Evolutionary conservation across 768 basidiomycete species (phyloP).

Genomic region (Collybia sp.): DNA sequence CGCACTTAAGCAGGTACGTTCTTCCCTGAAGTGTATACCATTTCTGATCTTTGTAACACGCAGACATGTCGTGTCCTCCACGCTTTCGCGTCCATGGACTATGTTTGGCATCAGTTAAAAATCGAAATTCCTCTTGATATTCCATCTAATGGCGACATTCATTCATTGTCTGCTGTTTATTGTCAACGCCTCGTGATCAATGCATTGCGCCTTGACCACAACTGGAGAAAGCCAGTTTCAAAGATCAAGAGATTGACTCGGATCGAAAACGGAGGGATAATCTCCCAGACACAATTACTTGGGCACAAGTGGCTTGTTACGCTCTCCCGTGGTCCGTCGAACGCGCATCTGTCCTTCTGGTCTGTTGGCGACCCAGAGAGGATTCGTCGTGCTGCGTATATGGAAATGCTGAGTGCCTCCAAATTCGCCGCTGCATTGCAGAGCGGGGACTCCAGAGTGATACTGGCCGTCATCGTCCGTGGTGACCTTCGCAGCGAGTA

Average conservation of each 20-base stretch:
- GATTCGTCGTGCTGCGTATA: constrained; percentile 18
- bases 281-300: constrained; percentile 42
- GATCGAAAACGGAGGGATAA: constrained; percentile 32
- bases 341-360: constrained; percentile 40
- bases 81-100: constrained; percentile 44
- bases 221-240: constrained; percentile 38
- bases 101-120: constrained; percentile 50
- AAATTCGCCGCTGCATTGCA: constrained; percentile 28
- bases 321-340: constrained; percentile 23
- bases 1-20: constrained; percentile 41
- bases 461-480: constrained; percentile 8
- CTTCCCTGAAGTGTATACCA: constrained; percentile 1
- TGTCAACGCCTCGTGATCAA: constrained; percentile 36
- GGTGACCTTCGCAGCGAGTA: constrained; percentile 9
- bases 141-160: constrained; percentile 23
- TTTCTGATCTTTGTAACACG: constrained; percentile 16
- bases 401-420: constrained; percentile 22
- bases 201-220: constrained; percentile 44
- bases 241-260: constrained; percentile 29
- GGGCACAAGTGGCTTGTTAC: constrained; percentile 47
- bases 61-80: constrained; percentile 60
- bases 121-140: constrained; percentile 45
- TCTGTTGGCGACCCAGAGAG: constrained; percentile 24
- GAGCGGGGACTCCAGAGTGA: constrained; percentile 4
- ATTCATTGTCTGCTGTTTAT: constrained; percentile 30